Evolutionary conservation across 306 rosid genomes (phyloP).

Genomic region (Ziziphus jujuba): DNA sequence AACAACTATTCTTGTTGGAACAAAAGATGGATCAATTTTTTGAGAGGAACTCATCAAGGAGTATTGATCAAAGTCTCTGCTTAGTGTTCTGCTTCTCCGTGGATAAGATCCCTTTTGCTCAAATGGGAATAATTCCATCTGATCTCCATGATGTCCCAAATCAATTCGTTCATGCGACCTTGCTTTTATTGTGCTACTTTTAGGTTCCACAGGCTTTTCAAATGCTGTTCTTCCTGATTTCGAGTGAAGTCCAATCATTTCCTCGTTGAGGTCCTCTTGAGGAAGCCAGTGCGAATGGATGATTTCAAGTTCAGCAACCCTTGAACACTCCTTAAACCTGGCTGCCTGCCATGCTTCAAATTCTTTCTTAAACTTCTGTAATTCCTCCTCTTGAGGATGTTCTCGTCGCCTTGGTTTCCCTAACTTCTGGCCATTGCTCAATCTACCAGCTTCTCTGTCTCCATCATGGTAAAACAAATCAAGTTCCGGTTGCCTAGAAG

Average conservation of each 20-base stretch:
- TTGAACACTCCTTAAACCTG: slow-evolving; percentile 77
- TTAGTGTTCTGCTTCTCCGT: slow-evolving; percentile 62
- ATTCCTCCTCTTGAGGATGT: slow-evolving; percentile 97
- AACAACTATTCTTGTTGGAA: slow-evolving; percentile 79
- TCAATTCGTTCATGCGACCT: slow-evolving; percentile 31
- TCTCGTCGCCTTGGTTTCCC: slow-evolving; percentile 67
- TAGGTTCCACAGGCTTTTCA: slow-evolving; percentile 40
- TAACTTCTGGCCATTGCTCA: slow-evolving; percentile 38
- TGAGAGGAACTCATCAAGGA: slow-evolving; percentile 41
- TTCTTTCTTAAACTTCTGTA: slow-evolving; percentile 90
- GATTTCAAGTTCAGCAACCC: slow-evolving; percentile 54
- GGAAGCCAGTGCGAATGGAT: slow-evolving; percentile 37
- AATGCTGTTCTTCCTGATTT: slow-evolving; percentile 31
- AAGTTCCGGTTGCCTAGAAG: slow-evolving; percentile 50
- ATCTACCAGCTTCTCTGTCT: slow-evolving; percentile 49
- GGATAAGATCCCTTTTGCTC: slow-evolving; percentile 45
- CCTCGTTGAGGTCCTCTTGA: slow-evolving; percentile 53
- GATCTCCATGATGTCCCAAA: slow-evolving; percentile 34
- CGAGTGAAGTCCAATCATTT: slow-evolving; percentile 38
- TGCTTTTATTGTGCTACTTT: slow-evolving; percentile 29
- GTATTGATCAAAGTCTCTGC: slow-evolving; percentile 79
- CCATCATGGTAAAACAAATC: slow-evolving; percentile 38
- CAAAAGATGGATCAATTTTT: slow-evolving; percentile 39
- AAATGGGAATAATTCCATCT: slow-evolving; percentile 35
- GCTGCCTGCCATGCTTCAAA: slow-evolving; percentile 93